Percentiles rank a stretch among this genome's conserved stretches.
phyloP scores from a whole-genome alignment of 495 filamentous ascomycete genomes.

The Aspergillus asperescens region DNA sequence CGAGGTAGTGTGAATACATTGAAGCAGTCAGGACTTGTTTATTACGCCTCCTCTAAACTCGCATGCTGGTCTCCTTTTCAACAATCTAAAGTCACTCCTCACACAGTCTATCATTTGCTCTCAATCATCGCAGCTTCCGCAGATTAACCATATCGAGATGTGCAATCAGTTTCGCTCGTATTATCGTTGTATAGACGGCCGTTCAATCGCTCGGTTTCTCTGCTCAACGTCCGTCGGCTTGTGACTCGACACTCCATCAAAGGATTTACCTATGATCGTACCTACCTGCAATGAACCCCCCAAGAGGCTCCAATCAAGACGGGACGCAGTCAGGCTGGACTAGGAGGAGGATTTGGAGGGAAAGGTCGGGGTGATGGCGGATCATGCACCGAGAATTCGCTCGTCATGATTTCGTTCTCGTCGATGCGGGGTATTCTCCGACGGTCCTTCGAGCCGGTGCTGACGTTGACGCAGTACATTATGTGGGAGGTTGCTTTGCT shows the following conservation, averaged over 20 bases:
- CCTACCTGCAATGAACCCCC: background rate
- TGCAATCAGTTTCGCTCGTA: background rate
- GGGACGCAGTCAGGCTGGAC: constrained; percentile 27
- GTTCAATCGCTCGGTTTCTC: constrained; percentile 4
- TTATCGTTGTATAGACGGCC: constrained; percentile 10
- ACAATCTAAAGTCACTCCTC: constrained; percentile 9
- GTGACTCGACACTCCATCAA: background rate
- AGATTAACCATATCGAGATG: constrained; percentile 4
- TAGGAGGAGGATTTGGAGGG: constrained; percentile 42
- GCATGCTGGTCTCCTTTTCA: background rate
- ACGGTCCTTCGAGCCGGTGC: background rate
- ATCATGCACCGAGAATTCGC: constrained; percentile 18
- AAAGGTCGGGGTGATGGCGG: constrained; percentile 40
- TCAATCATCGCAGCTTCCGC: background rate
- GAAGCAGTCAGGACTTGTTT: background rate
- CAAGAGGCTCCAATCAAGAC: background rate
- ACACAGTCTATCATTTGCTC: constrained; percentile 6
- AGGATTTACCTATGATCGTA: constrained; percentile 8
- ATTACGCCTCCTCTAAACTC: background rate
- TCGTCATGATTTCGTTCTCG: background rate
- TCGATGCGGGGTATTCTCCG: background rate
- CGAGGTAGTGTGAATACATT: background rate
- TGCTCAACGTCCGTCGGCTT: background rate
- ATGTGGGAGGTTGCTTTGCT: background rate
- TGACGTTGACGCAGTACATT: background rate